Evolutionary conservation across 176 grass and related monocot species (phyloP).

Genomic region (Aegilops umbellulata): DNA sequence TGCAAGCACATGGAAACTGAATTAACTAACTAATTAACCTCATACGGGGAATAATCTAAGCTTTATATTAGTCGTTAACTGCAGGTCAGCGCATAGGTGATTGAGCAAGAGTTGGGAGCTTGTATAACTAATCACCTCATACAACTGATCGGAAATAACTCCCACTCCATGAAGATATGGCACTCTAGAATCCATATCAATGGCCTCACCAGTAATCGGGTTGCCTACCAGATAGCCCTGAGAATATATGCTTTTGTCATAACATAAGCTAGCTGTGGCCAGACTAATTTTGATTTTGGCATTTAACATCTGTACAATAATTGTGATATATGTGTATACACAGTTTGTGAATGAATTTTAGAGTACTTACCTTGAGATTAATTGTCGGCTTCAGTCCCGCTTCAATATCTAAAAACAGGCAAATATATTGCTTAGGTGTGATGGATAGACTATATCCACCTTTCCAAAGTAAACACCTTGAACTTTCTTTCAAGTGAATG

Average conservation of each 20-base stretch:
- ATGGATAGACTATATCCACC: neutral
- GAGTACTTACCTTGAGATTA: neutral
- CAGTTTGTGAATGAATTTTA: neutral
- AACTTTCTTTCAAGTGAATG: neutral
- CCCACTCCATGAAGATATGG: slow-evolving; percentile 49
- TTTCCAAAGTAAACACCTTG: neutral
- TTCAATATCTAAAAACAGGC: neutral
- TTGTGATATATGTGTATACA: too few relatives aligned
- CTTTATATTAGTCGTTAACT: neutral
- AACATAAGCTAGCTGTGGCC: neutral
- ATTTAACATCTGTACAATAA: too few relatives aligned
- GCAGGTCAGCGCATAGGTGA: neutral
- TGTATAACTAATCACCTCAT: slow-evolving; percentile 27
- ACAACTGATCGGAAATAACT: slow-evolving; percentile 56
- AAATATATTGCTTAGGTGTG: neutral
- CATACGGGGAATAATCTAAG: too few relatives aligned
- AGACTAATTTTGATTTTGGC: too few relatives aligned
- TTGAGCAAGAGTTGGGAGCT: neutral
- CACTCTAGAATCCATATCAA: slow-evolving; percentile 17
- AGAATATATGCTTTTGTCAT: neutral
- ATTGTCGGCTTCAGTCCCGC: neutral
- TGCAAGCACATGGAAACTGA: neutral
- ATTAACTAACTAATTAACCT: neutral
- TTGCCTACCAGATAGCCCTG: slow-evolving; percentile 61
- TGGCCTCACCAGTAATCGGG: slow-evolving; percentile 25